Percentiles rank a stretch among this genome's conserved stretches.
phyloP scores from a whole-genome alignment of 2,329 filamentous ascomycete genomes.

The Exophiala oligosperma region DNA sequence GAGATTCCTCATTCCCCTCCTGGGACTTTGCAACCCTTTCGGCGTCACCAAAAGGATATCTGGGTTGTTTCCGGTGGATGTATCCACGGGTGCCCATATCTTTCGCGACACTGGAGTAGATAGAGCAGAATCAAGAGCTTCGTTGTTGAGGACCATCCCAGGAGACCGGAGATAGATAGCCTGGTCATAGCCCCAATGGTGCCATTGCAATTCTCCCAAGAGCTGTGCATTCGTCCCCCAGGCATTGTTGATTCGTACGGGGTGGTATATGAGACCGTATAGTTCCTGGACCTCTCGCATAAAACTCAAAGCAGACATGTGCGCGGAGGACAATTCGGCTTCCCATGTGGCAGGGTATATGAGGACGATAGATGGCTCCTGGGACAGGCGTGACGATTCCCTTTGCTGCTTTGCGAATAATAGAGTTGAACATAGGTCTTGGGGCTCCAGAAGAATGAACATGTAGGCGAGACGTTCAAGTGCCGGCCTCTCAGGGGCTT shows the following conservation, averaged over 20 bases:
- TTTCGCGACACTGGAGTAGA: conserved; percentile 11
- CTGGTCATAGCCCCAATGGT: conserved; percentile 39
- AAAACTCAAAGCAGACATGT: conserved; percentile 37
- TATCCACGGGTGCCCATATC: conserved; percentile 23
- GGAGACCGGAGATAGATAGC: conserved; percentile 45
- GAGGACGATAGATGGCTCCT: conserved; percentile 44
- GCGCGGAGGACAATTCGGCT: conserved; percentile 3
- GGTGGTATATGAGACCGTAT: conserved; percentile 38
- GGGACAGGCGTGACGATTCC: conserved; percentile 31
- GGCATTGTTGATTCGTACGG: conserved; percentile 20
- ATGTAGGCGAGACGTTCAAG: conserved; percentile 35
- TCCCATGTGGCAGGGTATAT: conserved; percentile 50
- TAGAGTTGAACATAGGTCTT: conserved; percentile 47
- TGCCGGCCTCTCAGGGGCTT: background rate
- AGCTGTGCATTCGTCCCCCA: conserved; percentile 23
- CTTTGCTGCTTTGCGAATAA: conserved; percentile 42
- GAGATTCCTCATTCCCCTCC: conserved; percentile 20
- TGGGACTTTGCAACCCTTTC: conserved; percentile 22
- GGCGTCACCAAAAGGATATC: conserved; percentile 23
- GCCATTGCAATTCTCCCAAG: conserved; percentile 26
- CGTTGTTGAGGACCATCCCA: conserved; percentile 40
- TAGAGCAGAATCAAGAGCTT: conserved; percentile 41
- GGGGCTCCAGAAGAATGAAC: conserved; percentile 44
- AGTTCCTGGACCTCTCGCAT: conserved; percentile 41
- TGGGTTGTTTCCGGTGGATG: conserved; percentile 22